phyloP scores from a whole-genome alignment of 129 eudicot species.

The Smallanthus sonchifolius region DNA sequence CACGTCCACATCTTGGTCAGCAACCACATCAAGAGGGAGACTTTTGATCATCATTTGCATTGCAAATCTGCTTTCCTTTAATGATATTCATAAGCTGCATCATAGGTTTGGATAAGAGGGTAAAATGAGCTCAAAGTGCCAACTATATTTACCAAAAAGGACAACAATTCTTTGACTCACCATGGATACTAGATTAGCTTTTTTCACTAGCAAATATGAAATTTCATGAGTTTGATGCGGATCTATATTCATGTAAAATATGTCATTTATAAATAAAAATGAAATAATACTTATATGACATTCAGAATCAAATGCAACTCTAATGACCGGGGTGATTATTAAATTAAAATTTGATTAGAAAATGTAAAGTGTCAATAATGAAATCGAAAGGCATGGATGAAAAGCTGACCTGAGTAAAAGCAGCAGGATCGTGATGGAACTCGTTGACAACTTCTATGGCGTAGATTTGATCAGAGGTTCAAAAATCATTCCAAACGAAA shows the following conservation, averaged over 20 bases:
- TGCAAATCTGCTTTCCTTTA: constrained; percentile 40
- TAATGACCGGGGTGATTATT: background rate
- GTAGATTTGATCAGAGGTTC: constrained; percentile 20
- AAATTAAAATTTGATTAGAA: background rate
- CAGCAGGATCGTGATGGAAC: constrained; percentile 62
- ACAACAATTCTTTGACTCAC: constrained; percentile 11
- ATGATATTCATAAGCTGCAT: constrained; percentile 50
- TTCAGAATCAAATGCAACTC: background rate
- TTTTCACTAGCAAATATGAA: constrained; percentile 60
- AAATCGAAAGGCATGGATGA: too few relatives aligned
- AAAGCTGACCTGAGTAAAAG: constrained; percentile 59
- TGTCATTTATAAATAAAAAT: too few relatives aligned
- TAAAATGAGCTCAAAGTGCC: background rate
- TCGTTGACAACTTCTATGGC: constrained; percentile 48
- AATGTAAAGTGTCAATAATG: too few relatives aligned
- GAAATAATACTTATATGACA: too few relatives aligned
- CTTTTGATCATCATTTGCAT: constrained; percentile 53
- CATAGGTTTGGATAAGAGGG: background rate
- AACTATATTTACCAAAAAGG: constrained; percentile 12
- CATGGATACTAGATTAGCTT: constrained; percentile 29
- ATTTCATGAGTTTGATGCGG: too few relatives aligned
- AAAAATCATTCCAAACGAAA: too few relatives aligned
- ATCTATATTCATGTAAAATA: too few relatives aligned
- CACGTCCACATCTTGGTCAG: too few relatives aligned
- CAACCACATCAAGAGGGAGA: constrained; percentile 41